A percentile compares a stretch with the other conserved stretches of the same genome.
Evolutionary conservation across 345 rosid genomes (phyloP).

Genomic region (Moringa oleifera): DNA sequence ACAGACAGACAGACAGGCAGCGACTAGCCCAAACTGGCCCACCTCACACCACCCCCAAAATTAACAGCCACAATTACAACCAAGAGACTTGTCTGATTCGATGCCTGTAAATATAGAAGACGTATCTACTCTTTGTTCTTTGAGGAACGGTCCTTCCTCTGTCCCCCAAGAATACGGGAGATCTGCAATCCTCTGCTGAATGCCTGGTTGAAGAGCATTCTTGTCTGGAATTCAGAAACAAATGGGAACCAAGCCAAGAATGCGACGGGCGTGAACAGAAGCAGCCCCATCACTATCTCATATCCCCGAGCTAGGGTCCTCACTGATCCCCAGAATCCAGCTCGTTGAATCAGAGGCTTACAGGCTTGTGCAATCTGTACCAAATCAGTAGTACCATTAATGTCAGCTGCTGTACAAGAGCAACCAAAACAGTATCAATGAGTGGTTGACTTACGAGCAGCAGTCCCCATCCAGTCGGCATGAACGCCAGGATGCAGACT

Average conservation of each 20-base stretch:
- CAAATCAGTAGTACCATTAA: background rate
- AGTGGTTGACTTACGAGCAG: slow-evolving; percentile 48
- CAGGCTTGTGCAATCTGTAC: slow-evolving; percentile 78
- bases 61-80: too few relatives aligned
- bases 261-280: slow-evolving; percentile 77
- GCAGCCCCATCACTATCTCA: slow-evolving; percentile 68
- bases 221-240: slow-evolving; percentile 82
- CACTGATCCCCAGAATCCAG: slow-evolving; percentile 71
- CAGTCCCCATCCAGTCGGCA: slow-evolving; percentile 97
- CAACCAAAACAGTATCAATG: background rate
- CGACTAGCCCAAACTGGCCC: too few relatives aligned
- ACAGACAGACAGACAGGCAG: too few relatives aligned
- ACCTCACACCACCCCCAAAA: too few relatives aligned
- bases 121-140: slow-evolving; percentile 42
- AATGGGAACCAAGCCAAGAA: slow-evolving; percentile 92
- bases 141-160: slow-evolving; percentile 56
- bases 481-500: slow-evolving; percentile 74
- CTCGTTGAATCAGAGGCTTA: slow-evolving; percentile 46
- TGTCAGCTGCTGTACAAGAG: too few relatives aligned
- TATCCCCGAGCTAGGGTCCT: slow-evolving; percentile 68
- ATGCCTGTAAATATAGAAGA: too few relatives aligned
- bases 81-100: too few relatives aligned
- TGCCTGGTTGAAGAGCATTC: slow-evolving; percentile 94
- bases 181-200: slow-evolving; percentile 92
- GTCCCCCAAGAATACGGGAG: slow-evolving; percentile 83